Base-by-base conservation (phyloP, 768 basidiomycete species). In the Leccinellum albellum region DNA sequence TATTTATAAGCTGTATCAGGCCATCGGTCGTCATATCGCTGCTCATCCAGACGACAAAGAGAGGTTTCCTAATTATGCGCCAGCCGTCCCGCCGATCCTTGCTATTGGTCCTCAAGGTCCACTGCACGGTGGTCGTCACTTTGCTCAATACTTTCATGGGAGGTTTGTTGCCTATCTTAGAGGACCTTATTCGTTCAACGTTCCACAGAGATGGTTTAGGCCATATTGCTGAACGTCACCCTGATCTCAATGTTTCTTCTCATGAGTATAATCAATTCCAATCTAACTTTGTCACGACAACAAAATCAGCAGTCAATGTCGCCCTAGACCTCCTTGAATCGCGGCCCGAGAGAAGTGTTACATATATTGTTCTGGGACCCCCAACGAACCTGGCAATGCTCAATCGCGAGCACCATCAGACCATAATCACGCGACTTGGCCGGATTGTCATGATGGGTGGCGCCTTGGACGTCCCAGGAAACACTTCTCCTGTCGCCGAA, bases 371-470 rank as follows among this genome's bases (percentile, higher is more conserved):
- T 8, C 78, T 93, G 7, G 89, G 89, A 1, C 87, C 89, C 44
- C 78, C 91, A 53, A 95, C 93, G 12, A 93, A 88, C 64, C 78
- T 98, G 31, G 91, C 91, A 1, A 73, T 76, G 32, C 76, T 89
- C 57, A 74, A 90, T 68, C 79, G 78, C 7, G 63, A 75, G 44
- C 79, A 91, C 61, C 77, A 80, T 10, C 67, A 75, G 33, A 73
- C 79, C 12, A 75, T 94, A 29, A 72, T 73, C 8, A 71, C 79
- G 13, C 82, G 82, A 44, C 81, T 92, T 28, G 90, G 86, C 5
- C 80, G 86, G n/a, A 75, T 98, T 8, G 74, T 94, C 21, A 87
- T 85, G 69, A 96, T 98, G 93, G 94, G 94, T n/a, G 94, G 93
- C 14, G 89, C 93, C 2, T 70, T 98, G 23, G 92, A 95, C 61